phyloP scores from a whole-genome alignment of 257 asterid genomes.

The Penstemon eatonii region DNA sequence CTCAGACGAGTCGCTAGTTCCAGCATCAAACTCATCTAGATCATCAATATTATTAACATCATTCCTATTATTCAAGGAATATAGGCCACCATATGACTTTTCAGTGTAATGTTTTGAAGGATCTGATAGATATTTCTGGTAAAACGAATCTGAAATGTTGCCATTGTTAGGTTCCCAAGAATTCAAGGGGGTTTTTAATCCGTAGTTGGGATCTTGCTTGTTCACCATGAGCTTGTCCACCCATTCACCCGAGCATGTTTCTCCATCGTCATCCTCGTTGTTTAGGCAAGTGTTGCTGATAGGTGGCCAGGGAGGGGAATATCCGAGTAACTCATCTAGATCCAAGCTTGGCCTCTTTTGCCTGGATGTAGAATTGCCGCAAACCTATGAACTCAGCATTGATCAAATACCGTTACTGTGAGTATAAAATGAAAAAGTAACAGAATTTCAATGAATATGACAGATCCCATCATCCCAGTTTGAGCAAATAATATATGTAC shows the following conservation, averaged over 20 bases:
- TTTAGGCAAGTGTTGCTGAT: slow-evolving; percentile 49
- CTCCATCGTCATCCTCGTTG: slow-evolving; percentile 62
- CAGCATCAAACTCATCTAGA: slow-evolving; percentile 79
- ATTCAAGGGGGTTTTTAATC: slow-evolving; percentile 38
- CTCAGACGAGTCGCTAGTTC: slow-evolving; percentile 86
- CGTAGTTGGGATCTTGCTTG: slow-evolving; percentile 54
- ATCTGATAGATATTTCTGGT: slow-evolving; percentile 54
- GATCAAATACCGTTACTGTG: slow-evolving; percentile 10
- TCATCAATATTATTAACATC: slow-evolving; percentile 53
- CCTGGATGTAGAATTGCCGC: slow-evolving; percentile 47
- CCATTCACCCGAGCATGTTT: slow-evolving; percentile 78
- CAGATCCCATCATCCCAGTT: neutral
- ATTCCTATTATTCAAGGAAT: slow-evolving; percentile 44
- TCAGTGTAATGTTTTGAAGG: slow-evolving; percentile 50
- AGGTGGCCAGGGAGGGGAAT: slow-evolving; percentile 89
- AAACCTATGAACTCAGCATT: slow-evolving; percentile 41
- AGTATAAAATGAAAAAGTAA: neutral
- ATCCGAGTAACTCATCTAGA: slow-evolving; percentile 73
- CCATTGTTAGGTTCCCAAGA: slow-evolving; percentile 54
- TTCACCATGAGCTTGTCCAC: slow-evolving; percentile 97
- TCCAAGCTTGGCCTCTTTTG: slow-evolving; percentile 70
- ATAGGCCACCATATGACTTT: slow-evolving; percentile 39
- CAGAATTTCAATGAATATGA: neutral
- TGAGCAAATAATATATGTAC: neutral
- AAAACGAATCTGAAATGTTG: slow-evolving; percentile 41